A percentile compares a stretch with the other conserved stretches of the same genome.
Conservation (phyloP, 805 yeast genomes). For the Isabelozyma heimii region DNA sequence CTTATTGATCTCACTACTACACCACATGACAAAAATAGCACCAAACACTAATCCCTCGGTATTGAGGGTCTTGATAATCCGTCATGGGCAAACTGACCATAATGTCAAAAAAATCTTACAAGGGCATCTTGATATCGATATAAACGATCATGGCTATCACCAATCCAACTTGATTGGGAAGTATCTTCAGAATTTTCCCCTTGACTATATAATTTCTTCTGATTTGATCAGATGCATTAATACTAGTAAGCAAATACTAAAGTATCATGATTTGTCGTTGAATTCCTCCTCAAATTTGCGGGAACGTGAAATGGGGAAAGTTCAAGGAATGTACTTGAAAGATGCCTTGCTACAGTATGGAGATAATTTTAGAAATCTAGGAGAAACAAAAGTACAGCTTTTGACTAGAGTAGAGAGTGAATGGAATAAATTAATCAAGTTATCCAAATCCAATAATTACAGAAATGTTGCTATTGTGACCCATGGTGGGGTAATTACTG, state of each 20-base stretch:
- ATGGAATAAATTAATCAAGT: conserved; percentile 42
- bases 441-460: conserved; percentile 26
- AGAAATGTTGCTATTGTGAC: conserved; percentile 62
- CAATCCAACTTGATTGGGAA: conserved; percentile 62
- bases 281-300: conserved; percentile 47
- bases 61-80: conserved; percentile 57
- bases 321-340: conserved; percentile 67
- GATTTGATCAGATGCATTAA: conserved; percentile 60
- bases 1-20: not conserved
- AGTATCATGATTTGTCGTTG: conserved; percentile 19
- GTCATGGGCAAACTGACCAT: conserved; percentile 85
- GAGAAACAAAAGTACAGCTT: conserved; percentile 54
- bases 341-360: conserved; percentile 69
- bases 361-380: conserved; percentile 56
- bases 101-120: conserved; percentile 69
- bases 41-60: conserved; percentile 33
- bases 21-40: conserved; percentile 14
- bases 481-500: conserved; percentile 81
- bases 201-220: conserved; percentile 50
- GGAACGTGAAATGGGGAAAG: conserved; percentile 74
- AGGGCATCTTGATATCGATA: conserved; percentile 68
- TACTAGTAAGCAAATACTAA: conserved; percentile 49
- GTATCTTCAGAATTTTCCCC: conserved; percentile 31
- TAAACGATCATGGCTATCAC: conserved; percentile 57
- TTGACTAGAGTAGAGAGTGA: conserved; percentile 46